These are phyloP conservation scores for Zoysia japonica DNA, from an alignment of 176 grass and related monocot species.

Conservation along the genomic window DNA sequence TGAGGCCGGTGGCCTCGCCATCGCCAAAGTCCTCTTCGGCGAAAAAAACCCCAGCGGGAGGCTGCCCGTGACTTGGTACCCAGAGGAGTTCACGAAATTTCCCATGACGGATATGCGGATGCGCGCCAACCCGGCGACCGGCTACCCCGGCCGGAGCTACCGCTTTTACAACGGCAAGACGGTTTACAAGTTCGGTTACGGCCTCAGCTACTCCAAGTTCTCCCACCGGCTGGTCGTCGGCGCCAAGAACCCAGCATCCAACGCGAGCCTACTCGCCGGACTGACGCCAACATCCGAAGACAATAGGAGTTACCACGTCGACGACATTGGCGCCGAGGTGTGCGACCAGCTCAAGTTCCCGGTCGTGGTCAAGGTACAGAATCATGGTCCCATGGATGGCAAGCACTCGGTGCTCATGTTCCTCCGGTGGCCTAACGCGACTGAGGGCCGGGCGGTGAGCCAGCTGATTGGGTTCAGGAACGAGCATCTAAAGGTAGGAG, in stretches of 20 bases:
- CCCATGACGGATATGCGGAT: slow-evolving; percentile 85
- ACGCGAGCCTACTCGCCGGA: background rate
- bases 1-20: slow-evolving; percentile 61
- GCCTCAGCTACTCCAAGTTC: slow-evolving; percentile 72
- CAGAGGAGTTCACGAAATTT: slow-evolving; percentile 60
- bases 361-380: slow-evolving; percentile 42
- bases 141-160: slow-evolving; percentile 76
- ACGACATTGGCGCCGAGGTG: background rate
- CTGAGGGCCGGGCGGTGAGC: slow-evolving; percentile 23
- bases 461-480: slow-evolving; percentile 61
- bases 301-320: slow-evolving; percentile 3
- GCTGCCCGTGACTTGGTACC: slow-evolving; percentile 79
- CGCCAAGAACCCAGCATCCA: background rate
- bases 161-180: slow-evolving; percentile 67
- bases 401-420: slow-evolving; percentile 66
- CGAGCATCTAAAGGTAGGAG: slow-evolving; percentile 46
- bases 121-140: slow-evolving; percentile 48
- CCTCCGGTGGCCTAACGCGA: slow-evolving; percentile 42
- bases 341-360: slow-evolving; percentile 57
- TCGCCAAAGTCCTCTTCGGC: slow-evolving; percentile 67
- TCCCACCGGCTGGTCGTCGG: background rate
- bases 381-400: slow-evolving; percentile 67
- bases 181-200: slow-evolving; percentile 63
- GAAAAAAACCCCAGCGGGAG: slow-evolving; percentile 65
- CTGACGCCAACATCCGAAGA: background rate